Evolutionary conservation across 202 grass and related monocot genomes (phyloP), one percentile per base, ranked within the genome.

Genomic region (Alloteropsis angusta): DNA sequence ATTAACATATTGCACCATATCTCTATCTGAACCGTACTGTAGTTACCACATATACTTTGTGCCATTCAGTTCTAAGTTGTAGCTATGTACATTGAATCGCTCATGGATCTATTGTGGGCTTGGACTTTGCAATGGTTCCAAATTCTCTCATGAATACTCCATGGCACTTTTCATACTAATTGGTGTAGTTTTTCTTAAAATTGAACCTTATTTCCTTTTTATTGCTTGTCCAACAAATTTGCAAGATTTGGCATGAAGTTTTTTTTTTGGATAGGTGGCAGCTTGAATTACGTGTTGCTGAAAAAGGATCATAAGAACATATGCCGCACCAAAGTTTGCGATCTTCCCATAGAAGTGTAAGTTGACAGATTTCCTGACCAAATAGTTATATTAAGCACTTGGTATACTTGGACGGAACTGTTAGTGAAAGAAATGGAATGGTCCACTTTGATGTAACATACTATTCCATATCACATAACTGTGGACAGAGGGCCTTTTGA

Each of bases 261-360:
- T 63, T 56, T 69, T 38, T 58, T 59, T n/a, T n/a, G n/a, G 57
- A 34, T 79, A 91, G 85, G 75, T 73, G 62, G 71, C 12, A 25
- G 30, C 35, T 23, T 71, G 46, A 82, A 21, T 39, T 61, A 75
- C 75, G 59, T 91, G 39, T 58, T 85, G 61, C 79, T 91, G 42
- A 78, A 62, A 72, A 91, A 88, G 76, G 85, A 91, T 71, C 15
- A 1, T 15, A 91, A 85, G 74, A 72, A 48, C 49, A 91, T 91
- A 71, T 88, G 89, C 74, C 78, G 85, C 9, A 83, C 78, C 8
- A 91, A 75, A 86, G 70, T 67, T 65, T 85, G 14, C 68, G 80
- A 88, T 47, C 63, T 60, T 80, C 75, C 61, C 55, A 53, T 79
- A 60, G 56, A 91, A 75, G 78, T 85, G 85, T 91, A 85, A 85